Evolutionary conservation across 2,329 filamentous ascomycete genomes (phyloP), one percentile per base, ranked within the genome.

Genomic region (Endoconidiophora laricicola): DNA sequence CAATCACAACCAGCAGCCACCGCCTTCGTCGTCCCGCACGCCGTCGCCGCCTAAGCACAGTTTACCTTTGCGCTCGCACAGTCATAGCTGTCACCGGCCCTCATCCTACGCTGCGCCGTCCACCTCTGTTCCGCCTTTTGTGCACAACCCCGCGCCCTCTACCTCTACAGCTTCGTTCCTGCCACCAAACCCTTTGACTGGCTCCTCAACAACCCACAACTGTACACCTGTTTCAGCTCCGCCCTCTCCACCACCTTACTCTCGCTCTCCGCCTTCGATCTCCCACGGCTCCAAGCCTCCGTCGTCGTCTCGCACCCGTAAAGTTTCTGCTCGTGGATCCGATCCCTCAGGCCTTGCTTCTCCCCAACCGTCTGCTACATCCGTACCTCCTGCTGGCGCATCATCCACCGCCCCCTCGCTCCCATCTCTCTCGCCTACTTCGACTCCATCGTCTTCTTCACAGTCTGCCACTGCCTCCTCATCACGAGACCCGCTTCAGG

Each of bases 41-140:
- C 50, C 50, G 33, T 52, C 50, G 33, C 50, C 50, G n/a, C 50
- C 50, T 40, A 52, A 49, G 42, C 50, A 49, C 20, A 52, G 38
- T 26, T 14, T 49, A n/a, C 50, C 50, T 3, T 38, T 52, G 42
- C 50, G 50, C 23, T 52, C 50, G 12, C 50, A 52, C 39, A 52
- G 50, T 45, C 50, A 52, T 20, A 49, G 45, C 46, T 49, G 49
- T 38, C 50, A 49, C 37, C 41, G 50, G n/a, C 49, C 46, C 10
- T 52, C 50, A 7, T 37, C 40, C 20, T 46, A 46, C 42, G 16
- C 45, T 22, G 14, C 50, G 4, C 40, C 41, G 14, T 18, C 40
- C 7, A 10, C 44, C 20, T 46, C 41, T 22, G 44, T 29, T 46
- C 44, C 44, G 9, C n/a, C 44, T 7, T 46, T 38, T 10, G 26